These are phyloP conservation scores for Hirsutella minnesotensis DNA, from an alignment of 2,329 filamentous ascomycete genomes.

Conservation along the genomic window DNA sequence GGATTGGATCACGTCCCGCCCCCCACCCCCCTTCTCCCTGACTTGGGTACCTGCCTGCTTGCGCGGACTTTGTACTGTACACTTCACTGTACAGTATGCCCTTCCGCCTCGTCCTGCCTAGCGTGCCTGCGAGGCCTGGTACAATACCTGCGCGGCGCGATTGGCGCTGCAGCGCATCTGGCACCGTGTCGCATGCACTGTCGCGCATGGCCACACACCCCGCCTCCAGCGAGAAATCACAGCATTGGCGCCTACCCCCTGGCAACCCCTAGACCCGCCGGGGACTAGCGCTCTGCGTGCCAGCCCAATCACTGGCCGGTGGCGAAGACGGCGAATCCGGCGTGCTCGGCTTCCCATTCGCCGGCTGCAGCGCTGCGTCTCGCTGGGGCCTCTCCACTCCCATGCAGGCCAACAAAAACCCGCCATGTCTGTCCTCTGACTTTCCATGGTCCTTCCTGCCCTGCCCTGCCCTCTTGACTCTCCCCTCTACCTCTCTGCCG, in stretches of 20 bases:
- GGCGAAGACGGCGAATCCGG: slow-evolving; percentile 17
- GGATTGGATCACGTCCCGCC: too few relatives aligned
- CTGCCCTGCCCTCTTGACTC: background rate
- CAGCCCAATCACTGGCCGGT: slow-evolving; percentile 20
- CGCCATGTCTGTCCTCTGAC: slow-evolving; percentile 1
- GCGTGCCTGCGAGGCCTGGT: too few relatives aligned
- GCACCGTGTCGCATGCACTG: slow-evolving; percentile 8
- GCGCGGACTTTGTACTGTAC: too few relatives aligned
- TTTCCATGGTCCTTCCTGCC: too few relatives aligned
- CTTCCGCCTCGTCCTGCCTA: too few relatives aligned
- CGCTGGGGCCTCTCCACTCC: background rate
- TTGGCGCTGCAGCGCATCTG: background rate
- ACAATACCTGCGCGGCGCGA: background rate
- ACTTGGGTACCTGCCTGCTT: too few relatives aligned
- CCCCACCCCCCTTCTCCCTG: too few relatives aligned
- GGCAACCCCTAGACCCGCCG: slow-evolving; percentile 9
- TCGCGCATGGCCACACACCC: slow-evolving; percentile 11
- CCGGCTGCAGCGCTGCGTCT: slow-evolving; percentile 8
- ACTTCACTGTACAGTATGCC: too few relatives aligned
- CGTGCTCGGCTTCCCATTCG: slow-evolving; percentile 16
- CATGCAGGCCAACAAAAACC: slow-evolving; percentile 7
- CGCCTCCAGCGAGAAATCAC: slow-evolving; percentile 12
- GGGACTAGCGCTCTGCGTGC: slow-evolving; percentile 10
- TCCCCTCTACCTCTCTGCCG: background rate
- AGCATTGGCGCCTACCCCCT: slow-evolving; percentile 10